Evolutionary conservation across 148 eudicot genomes (phyloP).

Genomic region (Camellia japonica): DNA sequence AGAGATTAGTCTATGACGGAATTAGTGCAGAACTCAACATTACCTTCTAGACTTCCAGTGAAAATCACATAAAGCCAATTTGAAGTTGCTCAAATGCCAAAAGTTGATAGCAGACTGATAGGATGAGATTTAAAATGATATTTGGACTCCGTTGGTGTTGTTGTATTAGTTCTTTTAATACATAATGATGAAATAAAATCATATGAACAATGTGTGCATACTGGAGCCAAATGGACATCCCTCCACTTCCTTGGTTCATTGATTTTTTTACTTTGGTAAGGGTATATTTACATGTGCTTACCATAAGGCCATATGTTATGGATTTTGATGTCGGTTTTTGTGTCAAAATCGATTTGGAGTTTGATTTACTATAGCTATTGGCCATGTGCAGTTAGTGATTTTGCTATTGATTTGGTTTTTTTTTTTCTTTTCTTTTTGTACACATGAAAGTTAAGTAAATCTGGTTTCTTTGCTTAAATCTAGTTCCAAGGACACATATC

Average conservation of each 20-base stretch:
- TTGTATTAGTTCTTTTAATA: not conserved
- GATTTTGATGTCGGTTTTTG: not conserved
- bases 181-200: not conserved
- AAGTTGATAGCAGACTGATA: no score
- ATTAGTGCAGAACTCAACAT: no score
- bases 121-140: not conserved
- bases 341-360: not conserved
- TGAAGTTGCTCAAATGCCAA: no score
- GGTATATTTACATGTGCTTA: not conserved
- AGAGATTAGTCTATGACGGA: no score
- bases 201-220: not conserved
- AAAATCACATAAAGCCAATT: no score
- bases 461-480: conserved; percentile 10
- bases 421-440: not conserved
- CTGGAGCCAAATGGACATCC: not conserved
- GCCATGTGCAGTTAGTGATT: not conserved
- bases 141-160: not conserved
- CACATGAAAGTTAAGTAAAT: not conserved
- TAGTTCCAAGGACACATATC: conserved; percentile 78
- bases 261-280: not conserved
- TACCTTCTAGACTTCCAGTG: no score
- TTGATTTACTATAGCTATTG: not conserved
- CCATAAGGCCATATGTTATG: not conserved
- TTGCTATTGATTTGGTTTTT: not conserved
- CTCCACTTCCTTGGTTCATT: not conserved